These are phyloP conservation scores for Prunus mume DNA, from an alignment of 306 rosid genomes.

Conservation along the genomic window DNA sequence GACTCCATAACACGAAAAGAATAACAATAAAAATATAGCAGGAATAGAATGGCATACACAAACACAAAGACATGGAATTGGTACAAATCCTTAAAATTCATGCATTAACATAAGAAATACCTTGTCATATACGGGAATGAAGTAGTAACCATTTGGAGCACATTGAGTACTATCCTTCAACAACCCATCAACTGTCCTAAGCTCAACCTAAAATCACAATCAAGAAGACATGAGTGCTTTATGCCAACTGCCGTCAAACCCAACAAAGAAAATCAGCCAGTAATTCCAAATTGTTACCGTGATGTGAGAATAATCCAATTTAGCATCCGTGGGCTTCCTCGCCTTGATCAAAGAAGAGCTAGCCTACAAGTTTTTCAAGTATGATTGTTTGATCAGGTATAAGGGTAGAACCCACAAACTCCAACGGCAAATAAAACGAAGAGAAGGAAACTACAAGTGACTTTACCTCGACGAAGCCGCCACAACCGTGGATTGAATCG, in stretches of 20 bases:
- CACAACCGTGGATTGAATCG: slow-evolving; percentile 71
- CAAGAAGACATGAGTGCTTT: background rate
- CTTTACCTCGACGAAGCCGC: slow-evolving; percentile 67
- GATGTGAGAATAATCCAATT: slow-evolving; percentile 92
- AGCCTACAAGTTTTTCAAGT: slow-evolving; percentile 42
- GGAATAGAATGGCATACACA: too few relatives aligned
- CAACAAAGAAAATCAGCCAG: background rate
- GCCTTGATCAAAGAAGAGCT: slow-evolving; percentile 71
- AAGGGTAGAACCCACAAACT: background rate
- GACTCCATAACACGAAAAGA: too few relatives aligned
- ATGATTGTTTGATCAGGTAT: background rate
- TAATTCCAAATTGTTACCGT: slow-evolving; percentile 33
- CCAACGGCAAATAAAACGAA: background rate
- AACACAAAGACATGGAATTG: background rate
- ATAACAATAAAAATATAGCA: too few relatives aligned
- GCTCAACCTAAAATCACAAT: slow-evolving; percentile 70
- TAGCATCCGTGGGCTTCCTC: slow-evolving; percentile 58
- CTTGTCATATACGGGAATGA: slow-evolving; percentile 98
- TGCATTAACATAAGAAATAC: slow-evolving; percentile 27
- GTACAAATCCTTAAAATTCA: background rate
- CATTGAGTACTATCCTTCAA: slow-evolving; percentile 95
- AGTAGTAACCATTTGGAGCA: slow-evolving; percentile 98
- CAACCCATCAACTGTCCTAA: slow-evolving; percentile 84
- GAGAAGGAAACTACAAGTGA: background rate
- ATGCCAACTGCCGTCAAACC: background rate